phyloP scores from a whole-genome alignment of 1,139 yeast species.

The Scheffersomyces segobiensis region DNA sequence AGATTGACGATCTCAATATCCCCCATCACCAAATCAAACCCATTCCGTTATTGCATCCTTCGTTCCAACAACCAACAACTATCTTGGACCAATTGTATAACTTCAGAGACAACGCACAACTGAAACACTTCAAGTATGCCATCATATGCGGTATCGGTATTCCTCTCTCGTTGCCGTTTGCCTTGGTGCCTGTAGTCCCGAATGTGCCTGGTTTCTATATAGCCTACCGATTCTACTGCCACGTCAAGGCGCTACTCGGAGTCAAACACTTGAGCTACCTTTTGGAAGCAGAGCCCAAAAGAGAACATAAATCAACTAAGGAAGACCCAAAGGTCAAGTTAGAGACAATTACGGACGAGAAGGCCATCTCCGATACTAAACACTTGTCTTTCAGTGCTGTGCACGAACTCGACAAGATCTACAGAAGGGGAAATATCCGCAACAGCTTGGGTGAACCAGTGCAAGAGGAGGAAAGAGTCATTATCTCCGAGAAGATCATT shows the following conservation, averaged over 20 bases:
- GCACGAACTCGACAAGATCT: constrained; percentile 20
- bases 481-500: constrained; percentile 33
- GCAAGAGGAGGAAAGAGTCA: constrained; percentile 27
- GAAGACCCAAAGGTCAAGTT: constrained; percentile 1
- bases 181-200: constrained; percentile 82
- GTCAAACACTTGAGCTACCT: constrained; percentile 65
- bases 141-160: constrained; percentile 56
- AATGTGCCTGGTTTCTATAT: constrained; percentile 94
- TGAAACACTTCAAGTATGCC: constrained; percentile 36
- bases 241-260: constrained; percentile 76
- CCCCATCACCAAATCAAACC: constrained; percentile 37
- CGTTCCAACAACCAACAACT: constrained; percentile 32
- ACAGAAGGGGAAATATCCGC: constrained; percentile 8
- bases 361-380: constrained; percentile 15
- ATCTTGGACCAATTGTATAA: constrained; percentile 33
- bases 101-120: constrained; percentile 27
- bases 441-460: constrained; percentile 14
- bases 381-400: constrained; percentile 25
- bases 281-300: constrained; percentile 23
- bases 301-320: constrained; percentile 1
- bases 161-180: constrained; percentile 81
- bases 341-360: neutral
- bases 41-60: constrained; percentile 44
- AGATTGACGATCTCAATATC: constrained; percentile 29
- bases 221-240: constrained; percentile 80